Evolutionary conservation across 2,329 filamentous ascomycete species (phyloP), one percentile per base, ranked within the genome.

Genomic region (Exophiala sp.): DNA sequence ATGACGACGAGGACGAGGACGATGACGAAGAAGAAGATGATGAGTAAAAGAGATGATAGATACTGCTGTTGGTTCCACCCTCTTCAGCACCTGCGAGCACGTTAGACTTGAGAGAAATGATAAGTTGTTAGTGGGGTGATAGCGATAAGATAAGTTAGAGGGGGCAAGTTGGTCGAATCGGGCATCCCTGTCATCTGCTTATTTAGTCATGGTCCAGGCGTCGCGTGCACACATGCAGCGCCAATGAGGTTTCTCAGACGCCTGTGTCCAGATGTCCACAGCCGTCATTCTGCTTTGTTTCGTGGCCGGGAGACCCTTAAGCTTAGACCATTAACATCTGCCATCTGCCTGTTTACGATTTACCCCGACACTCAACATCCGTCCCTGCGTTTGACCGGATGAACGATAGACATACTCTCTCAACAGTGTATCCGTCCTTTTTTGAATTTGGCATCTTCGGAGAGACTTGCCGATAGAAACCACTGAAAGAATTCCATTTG

Each of bases 21-120:
- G 60, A 58, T 39, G 57, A 62, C 2, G 55, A 60, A 24, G 44
- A 50, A 5, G 51, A 53, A 18, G 36, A 50, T 29, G 42, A 29
- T 21, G 20, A 21, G 11, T 8, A 11, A 21, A 45, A 12, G 20
- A 33, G 24, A 29, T 16, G 11, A n/a, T n/a, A 33, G 24, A 29
- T 16, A 6, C 7, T n/a, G 40, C 20, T n/a, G n/a, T 21, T 21
- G 11, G 40, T 42, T 42, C 40, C 8, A 42, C 40, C 40, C 40
- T 16, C 5, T 20, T 42, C n/a, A 42, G 40, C 18, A 20, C n/a
- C 40, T 42, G 40, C n/a, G 11, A 20, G n/a, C 40, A 16, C 20
- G 20, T 20, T 29, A 29, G 24, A 29, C 5, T 29, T 29, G 24
- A 3, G 24, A 29, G 24, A 29, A 29, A 29, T 29, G 24, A 29